Evolutionary conservation across 306 rosid species (phyloP), one percentile per base, ranked within the genome.

Genomic region (Malus sieversii): DNA sequence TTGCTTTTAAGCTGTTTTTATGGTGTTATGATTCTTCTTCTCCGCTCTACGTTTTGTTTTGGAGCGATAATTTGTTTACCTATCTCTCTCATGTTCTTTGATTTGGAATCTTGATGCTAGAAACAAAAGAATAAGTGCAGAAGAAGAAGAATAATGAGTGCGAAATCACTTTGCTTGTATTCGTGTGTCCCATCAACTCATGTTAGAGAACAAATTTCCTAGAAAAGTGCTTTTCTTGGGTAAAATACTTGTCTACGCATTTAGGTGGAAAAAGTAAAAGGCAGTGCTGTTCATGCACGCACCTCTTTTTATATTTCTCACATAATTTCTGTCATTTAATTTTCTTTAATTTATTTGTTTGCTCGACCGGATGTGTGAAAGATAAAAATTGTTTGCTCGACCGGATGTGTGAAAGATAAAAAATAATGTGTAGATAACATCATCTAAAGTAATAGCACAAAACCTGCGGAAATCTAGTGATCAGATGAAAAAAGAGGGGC

Each of bases 321-420:
- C 9, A 1, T 5, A 38, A 38, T 38, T 35, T 35, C 0, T 35
- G 2, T 35, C 0, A 35, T 35, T 35, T 35, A 0, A 1, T 35
- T 35, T 35, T 1, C 0, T 35, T 38, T 6, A 35, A 38, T 38
- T 38, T 38, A 38, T 38, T 38, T 38, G 0, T 0, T 7, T 7
- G 0, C 0, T 6, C 0, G n/a, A n/a, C n/a, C 2, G 0, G 0
- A 1, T 7, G 2, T 38, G 42, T 38, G 0, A 38, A 38, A 38
- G 0, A 38, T 38, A 5, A 48, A 48, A 48, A 14, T 35, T 35
- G 0, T 0, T 6, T 6, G 0, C 2, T 6, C 0, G 2, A n/a
- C n/a, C 2, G 0, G 0, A 1, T 7, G 2, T 38, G 42, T 38
- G 0, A 38, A 38, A 38, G 0, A 38, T 38, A 5, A 48, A 48